Evolutionary conservation across 768 basidiomycete genomes (phyloP).

Genomic region (Boletus sp.): DNA sequence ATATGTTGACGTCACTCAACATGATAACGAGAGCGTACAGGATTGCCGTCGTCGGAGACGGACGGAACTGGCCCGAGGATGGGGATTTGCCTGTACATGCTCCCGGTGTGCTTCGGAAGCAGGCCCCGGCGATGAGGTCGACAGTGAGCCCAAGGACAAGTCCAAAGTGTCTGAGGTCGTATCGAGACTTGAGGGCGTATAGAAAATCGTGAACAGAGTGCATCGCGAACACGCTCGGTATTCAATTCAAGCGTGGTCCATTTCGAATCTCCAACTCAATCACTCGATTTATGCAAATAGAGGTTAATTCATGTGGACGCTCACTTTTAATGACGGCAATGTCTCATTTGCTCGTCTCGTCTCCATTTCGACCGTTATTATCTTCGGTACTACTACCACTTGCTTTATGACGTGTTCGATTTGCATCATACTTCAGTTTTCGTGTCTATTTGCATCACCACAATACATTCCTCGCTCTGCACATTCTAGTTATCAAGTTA

Average conservation of each 20-base stretch:
- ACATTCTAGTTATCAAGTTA: not conserved
- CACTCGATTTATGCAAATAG: not conserved
- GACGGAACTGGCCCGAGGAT: slow-evolving; percentile 74
- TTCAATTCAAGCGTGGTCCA: not conserved
- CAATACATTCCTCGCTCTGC: slow-evolving; percentile 6
- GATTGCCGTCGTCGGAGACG: slow-evolving; percentile 67
- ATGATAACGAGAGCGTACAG: slow-evolving; percentile 46
- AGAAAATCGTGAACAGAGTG: not conserved
- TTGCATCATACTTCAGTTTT: not conserved
- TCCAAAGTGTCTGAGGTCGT: slow-evolving; percentile 45
- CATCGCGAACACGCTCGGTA: not conserved
- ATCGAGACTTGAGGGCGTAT: slow-evolving; percentile 29
- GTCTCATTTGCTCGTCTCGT: not conserved
- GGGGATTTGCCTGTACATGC: slow-evolving; percentile 79
- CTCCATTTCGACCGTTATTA: not conserved
- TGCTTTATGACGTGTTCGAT: not conserved
- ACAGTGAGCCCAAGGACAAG: slow-evolving; percentile 47
- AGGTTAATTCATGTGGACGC: not conserved
- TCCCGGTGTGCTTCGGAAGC: slow-evolving; percentile 60
- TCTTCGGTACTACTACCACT: not conserved
- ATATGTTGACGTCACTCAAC: slow-evolving; percentile 67
- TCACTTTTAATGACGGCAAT: not conserved
- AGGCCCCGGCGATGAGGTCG: slow-evolving; percentile 24
- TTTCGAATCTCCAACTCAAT: not conserved
- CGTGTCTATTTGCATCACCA: slow-evolving; percentile 1